Base-by-base conservation (phyloP, 1,284 basidiomycete genomes). In the Boletus hoseneyae region DNA sequence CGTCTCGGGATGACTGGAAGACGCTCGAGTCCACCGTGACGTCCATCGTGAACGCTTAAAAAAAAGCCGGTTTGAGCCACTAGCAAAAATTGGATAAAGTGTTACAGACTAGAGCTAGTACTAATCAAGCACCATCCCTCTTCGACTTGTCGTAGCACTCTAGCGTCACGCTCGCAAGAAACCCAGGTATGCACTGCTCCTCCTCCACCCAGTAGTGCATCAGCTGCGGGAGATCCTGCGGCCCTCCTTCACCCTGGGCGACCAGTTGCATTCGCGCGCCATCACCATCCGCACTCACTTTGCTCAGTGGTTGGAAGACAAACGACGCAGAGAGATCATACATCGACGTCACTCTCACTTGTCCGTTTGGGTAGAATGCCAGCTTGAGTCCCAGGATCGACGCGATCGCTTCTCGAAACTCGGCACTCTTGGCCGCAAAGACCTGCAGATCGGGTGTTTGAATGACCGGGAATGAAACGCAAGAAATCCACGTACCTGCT, bases 341-440 rank as follows among this genome's bases (percentile, higher is more conserved):
- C 50, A 86, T 73, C n/a, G 84, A 87, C 4, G 90, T 93, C 47
- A 93, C 81, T 32, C 89, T 79, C 37, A 93, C 84, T 55, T 89
- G 83, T 0, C 90, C 90, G 47, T 90, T 92, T 4, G 85, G 85
- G 54, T 88, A 85, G 64, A 94, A 93, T 1, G 85, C 83, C 33
- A 94, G 75, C 66, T 92, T 93, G 57, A 91, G 82, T 2, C 92
- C 93, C 1, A 95, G 78, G 39, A 95, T 82, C 0, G 83, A 81
- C 0, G 83, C 82, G 43, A 93, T 84, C 12, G 88, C 83, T 57
- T 90, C 87, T 15, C 86, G 77, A 68, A 94, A 93, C 62, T 93
- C 90, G 42, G 81, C 77, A 4, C 82, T 83, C 66, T 93, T 94
- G 32, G 82, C 79, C 0, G 74, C 69, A 63, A 87, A 93, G 1